These are phyloP conservation scores for Colletotrichum limetticola DNA, from an alignment of 2,329 filamentous ascomycete species.

Conservation along the genomic window DNA sequence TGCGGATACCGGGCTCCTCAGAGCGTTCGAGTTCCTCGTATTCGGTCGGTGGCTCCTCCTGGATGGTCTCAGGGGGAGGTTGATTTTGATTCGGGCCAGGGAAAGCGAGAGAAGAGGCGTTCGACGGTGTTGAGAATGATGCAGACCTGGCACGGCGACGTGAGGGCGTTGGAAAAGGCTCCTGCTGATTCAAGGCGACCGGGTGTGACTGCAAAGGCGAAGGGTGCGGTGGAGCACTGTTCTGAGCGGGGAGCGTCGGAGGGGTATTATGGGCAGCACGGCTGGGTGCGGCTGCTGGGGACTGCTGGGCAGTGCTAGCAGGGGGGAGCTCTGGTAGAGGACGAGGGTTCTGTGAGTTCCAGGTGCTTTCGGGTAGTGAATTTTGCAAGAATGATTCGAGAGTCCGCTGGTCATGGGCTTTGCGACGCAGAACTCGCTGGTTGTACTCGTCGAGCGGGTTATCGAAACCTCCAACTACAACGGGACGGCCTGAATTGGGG, in stretches of 20 bases:
- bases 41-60: conserved; percentile 2
- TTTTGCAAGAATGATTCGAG: conserved; percentile 7
- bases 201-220: conserved; percentile 33
- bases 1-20: conserved; percentile 24
- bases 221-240: conserved; percentile 30
- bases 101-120: background rate
- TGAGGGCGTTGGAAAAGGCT: conserved; percentile 12
- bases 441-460: conserved; percentile 27
- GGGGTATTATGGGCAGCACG: conserved; percentile 16
- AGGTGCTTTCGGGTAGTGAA: background rate
- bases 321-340: conserved; percentile 31
- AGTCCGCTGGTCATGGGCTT: conserved; percentile 1
- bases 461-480: conserved; percentile 33
- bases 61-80: conserved; percentile 7
- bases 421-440: conserved; percentile 25
- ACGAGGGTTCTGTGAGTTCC: conserved; percentile 1
- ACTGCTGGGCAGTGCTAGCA: conserved; percentile 6
- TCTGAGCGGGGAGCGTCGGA: conserved; percentile 16
- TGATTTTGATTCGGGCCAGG: background rate
- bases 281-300: conserved; percentile 13
- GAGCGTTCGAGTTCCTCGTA: conserved; percentile 12
- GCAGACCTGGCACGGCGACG: conserved; percentile 25
- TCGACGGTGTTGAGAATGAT: conserved; percentile 17
- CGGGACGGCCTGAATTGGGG: conserved; percentile 22
- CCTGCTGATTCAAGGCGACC: conserved; percentile 28